Conservation (phyloP, 805 yeast genomes). For the Cyberlindnera japonica region DNA sequence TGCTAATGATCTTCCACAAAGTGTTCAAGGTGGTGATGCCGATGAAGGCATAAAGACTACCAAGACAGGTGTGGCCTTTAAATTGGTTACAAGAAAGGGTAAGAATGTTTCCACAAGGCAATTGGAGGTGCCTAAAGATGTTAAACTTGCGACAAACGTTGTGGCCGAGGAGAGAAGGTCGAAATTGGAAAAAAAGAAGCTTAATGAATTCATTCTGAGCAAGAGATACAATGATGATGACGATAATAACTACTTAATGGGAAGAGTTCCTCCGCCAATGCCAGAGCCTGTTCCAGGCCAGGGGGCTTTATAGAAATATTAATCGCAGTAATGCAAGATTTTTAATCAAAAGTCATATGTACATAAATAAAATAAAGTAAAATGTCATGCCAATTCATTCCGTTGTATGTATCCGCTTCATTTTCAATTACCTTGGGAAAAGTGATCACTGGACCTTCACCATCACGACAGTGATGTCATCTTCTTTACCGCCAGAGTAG, state of each 20-base stretch:
- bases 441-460: conserved; percentile 39
- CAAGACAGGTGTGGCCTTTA: conserved; percentile 37
- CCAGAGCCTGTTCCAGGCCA: no score
- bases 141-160: conserved; percentile 51
- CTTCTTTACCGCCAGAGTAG: conserved; percentile 91
- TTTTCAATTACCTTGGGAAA: no score
- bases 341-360: no score
- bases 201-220: conserved; percentile 51
- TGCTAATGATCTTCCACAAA: conserved; percentile 17
- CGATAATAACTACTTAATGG: no score
- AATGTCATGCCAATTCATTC: no score
- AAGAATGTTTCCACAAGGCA: conserved; percentile 42
- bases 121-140: conserved; percentile 49
- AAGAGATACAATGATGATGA: neutral
- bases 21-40: conserved; percentile 24
- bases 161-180: conserved; percentile 47
- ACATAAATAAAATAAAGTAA: no score
- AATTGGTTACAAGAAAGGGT: conserved; percentile 53
- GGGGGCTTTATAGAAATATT: no score
- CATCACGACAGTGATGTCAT: conserved; percentile 83
- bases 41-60: conserved; percentile 23
- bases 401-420: no score
- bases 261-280: no score
- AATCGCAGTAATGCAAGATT: no score
- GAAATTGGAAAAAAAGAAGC: conserved; percentile 50